These are phyloP conservation scores for Emergomyces africanus DNA, from an alignment of 2,329 filamentous ascomycete species.

Conservation along the genomic window DNA sequence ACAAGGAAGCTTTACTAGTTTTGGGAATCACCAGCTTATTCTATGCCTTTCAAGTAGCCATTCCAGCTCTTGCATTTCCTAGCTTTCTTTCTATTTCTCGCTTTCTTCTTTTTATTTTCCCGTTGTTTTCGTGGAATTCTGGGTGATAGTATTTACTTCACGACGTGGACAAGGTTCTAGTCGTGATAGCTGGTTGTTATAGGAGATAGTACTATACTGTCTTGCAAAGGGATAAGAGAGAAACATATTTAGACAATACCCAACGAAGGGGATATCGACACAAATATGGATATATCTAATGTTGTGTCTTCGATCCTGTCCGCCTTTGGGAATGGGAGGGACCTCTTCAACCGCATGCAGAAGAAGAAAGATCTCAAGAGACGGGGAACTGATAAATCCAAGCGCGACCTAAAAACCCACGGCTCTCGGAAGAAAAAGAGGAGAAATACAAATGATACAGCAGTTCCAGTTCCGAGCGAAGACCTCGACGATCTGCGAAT, in stretches of 20 bases:
- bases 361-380: background rate
- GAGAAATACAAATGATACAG: background rate
- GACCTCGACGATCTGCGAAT: background rate
- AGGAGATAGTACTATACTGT: background rate
- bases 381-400: background rate
- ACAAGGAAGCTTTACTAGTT: background rate
- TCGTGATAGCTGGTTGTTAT: background rate
- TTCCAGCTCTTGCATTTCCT: background rate
- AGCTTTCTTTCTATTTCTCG: background rate
- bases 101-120: background rate
- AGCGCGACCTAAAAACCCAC: background rate
- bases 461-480: background rate
- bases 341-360: slow-evolving; percentile 1
- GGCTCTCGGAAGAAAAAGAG: background rate
- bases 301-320: background rate
- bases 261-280: background rate
- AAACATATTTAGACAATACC: background rate
- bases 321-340: slow-evolving; percentile 1
- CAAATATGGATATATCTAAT: background rate
- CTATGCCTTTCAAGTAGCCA: background rate
- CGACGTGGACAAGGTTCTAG: background rate
- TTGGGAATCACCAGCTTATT: background rate
- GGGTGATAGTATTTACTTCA: no score
- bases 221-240: background rate
- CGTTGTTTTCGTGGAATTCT: no score